phyloP scores from a whole-genome alignment of 257 asterid species.

The Solanum clarkiae region DNA sequence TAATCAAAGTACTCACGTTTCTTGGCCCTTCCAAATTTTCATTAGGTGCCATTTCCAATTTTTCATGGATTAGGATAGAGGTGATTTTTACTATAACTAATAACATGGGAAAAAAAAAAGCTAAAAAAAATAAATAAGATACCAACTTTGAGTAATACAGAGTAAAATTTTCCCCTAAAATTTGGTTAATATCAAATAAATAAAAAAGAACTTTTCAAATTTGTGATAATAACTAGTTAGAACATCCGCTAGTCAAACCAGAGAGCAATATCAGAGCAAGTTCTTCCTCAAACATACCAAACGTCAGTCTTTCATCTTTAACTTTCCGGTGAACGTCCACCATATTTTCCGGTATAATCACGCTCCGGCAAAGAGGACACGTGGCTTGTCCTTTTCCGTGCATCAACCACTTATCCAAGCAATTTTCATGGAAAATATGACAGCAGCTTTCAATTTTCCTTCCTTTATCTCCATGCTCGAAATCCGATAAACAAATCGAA shows the following conservation, averaged over 20 bases:
- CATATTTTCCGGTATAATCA: neutral
- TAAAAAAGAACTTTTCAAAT: neutral
- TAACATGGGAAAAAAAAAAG: too few species aligned
- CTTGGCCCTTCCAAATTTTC: too few species aligned
- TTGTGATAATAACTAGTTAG: neutral
- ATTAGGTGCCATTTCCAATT: neutral
- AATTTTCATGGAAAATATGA: neutral
- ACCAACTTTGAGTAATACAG: neutral
- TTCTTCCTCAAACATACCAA: neutral
- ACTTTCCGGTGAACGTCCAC: neutral
- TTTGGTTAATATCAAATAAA: neutral
- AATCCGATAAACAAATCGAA: neutral
- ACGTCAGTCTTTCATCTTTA: neutral
- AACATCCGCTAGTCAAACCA: neutral
- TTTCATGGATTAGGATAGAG: neutral
- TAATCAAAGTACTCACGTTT: too few species aligned
- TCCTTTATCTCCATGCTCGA: neutral
- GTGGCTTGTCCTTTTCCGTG: neutral
- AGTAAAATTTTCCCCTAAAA: neutral
- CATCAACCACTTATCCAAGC: neutral
- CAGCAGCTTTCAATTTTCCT: neutral
- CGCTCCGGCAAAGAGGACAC: neutral
- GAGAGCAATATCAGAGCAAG: conserved; percentile 12
- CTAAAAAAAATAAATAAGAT: too few species aligned
- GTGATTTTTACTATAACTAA: neutral